Percentiles rank a stretch among this genome's conserved stretches.
These are phyloP conservation scores for Penicillium sp. DNA, from an alignment of 2,329 filamentous ascomycete genomes.

Conservation along the genomic window DNA sequence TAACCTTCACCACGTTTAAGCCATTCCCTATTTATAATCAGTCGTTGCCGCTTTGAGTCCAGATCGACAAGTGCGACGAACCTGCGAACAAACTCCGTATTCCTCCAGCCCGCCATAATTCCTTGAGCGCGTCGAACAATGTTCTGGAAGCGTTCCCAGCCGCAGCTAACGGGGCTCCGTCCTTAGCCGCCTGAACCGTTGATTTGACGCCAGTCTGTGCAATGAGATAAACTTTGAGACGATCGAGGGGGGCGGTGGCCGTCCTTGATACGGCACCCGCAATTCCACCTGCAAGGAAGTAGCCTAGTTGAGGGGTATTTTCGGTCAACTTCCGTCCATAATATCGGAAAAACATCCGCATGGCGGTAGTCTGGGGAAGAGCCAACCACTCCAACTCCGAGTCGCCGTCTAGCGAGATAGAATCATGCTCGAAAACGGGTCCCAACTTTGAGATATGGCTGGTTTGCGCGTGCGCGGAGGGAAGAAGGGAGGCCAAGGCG, in stretches of 20 bases:
- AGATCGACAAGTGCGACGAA: constrained; percentile 45
- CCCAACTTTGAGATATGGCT: constrained; percentile 25
- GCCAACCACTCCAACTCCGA: constrained; percentile 43
- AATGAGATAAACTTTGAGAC: constrained; percentile 94
- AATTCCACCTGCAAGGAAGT: constrained; percentile 87
- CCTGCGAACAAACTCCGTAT: constrained; percentile 89
- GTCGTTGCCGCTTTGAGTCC: constrained; percentile 5
- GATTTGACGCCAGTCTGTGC: constrained; percentile 71
- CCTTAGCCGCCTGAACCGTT: constrained; percentile 65
- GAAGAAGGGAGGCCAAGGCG: constrained; percentile 31
- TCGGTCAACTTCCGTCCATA: constrained; percentile 48
- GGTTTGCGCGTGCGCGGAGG: constrained; percentile 35
- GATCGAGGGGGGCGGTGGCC: constrained; percentile 91
- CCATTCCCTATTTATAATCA: constrained; percentile 69
- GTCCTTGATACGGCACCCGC: constrained; percentile 94
- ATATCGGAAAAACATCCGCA: constrained; percentile 45
- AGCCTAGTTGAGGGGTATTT: constrained; percentile 64
- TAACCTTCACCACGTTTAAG: constrained; percentile 93
- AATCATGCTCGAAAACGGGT: constrained; percentile 29
- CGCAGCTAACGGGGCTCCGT: constrained; percentile 65
- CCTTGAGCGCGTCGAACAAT: constrained; percentile 68
- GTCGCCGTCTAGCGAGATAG: constrained; percentile 34
- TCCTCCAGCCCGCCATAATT: constrained; percentile 82
- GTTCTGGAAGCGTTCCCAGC: constrained; percentile 66
- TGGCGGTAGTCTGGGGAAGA: constrained; percentile 42